Conservation (phyloP, 2,329 filamentous ascomycete genomes). For the Botrytis porri region DNA sequence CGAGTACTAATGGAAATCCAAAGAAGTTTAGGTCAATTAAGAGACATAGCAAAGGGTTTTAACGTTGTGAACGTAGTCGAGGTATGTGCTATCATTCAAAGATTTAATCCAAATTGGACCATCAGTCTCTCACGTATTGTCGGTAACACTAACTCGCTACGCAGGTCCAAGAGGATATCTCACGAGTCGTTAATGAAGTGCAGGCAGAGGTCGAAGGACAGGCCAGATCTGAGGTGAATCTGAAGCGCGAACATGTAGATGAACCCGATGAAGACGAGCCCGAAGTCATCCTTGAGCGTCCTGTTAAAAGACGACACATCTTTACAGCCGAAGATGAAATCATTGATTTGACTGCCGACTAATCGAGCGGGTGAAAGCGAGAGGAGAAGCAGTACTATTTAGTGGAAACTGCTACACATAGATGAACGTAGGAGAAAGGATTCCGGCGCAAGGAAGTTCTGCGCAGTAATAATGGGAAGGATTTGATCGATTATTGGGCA, state of each 20-base stretch:
- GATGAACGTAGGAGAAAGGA: background rate
- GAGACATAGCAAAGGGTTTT: slow-evolving; percentile 6
- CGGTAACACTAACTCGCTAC: background rate
- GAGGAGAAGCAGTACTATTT: background rate
- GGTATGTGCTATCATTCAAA: background rate
- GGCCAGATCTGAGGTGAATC: background rate
- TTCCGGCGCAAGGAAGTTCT: background rate
- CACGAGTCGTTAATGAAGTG: background rate
- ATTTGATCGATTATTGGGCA: background rate
- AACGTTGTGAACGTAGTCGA: slow-evolving; percentile 2
- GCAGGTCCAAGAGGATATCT: slow-evolving; percentile 4
- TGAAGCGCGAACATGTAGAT: slow-evolving; percentile 9
- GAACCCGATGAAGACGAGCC: slow-evolving; percentile 12
- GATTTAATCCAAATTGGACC: background rate
- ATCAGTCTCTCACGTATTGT: background rate
- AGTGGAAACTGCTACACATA: background rate
- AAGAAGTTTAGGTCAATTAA: background rate
- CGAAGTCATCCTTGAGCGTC: slow-evolving; percentile 18
- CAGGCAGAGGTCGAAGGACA: background rate
- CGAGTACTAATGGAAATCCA: background rate
- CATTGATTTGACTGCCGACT: slow-evolving; percentile 13
- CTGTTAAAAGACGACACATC: slow-evolving; percentile 19
- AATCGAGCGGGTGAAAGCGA: background rate
- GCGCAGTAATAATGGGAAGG: background rate
- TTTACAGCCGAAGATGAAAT: slow-evolving; percentile 13